Percentiles rank a stretch among this genome's conserved stretches.
Conservation (phyloP, 2,329 filamentous ascomycete genomes). For the Colletotrichum chlorophyti region DNA sequence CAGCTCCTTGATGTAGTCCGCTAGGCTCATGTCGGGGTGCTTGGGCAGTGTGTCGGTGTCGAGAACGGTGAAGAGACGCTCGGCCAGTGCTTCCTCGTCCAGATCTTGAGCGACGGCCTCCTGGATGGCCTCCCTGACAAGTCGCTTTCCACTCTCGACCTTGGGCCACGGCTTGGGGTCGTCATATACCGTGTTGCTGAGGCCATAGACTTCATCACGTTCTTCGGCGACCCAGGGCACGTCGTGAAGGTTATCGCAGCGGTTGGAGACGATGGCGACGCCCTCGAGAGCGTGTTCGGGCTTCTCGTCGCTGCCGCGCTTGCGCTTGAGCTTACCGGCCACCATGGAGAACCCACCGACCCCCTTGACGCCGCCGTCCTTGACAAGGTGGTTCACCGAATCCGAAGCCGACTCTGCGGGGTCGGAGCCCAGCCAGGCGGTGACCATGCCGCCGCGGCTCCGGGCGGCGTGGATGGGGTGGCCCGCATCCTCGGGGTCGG, state of each 20-base stretch:
- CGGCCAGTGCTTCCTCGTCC: constrained; percentile 56
- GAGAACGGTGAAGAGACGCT: constrained; percentile 60
- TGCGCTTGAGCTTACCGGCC: constrained; percentile 63
- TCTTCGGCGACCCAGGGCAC: constrained; percentile 65
- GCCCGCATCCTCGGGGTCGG: constrained; percentile 51
- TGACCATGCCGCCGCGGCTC: constrained; percentile 70
- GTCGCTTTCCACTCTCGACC: constrained; percentile 57
- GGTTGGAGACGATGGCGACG: constrained; percentile 69
- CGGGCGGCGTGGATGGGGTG: constrained; percentile 61
- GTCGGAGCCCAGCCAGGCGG: constrained; percentile 62
- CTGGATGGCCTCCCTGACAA: constrained; percentile 51
- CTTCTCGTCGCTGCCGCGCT: constrained; percentile 19
- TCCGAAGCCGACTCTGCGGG: constrained; percentile 53
- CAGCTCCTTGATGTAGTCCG: constrained; percentile 60
- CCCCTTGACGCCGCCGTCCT: constrained; percentile 60
- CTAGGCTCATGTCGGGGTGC: constrained; percentile 49
- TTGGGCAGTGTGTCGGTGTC: constrained; percentile 63
- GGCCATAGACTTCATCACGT: constrained; percentile 59
- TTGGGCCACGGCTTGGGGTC: constrained; percentile 66
- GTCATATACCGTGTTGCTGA: constrained; percentile 68
- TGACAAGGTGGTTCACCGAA: constrained; percentile 60
- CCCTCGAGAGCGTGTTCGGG: constrained; percentile 45
- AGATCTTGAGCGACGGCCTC: constrained; percentile 44
- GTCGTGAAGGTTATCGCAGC: constrained; percentile 56
- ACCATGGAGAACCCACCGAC: constrained; percentile 72